Percentiles rank a stretch among this genome's conserved stretches.
Evolutionary conservation across 2,329 filamentous ascomycete genomes (phyloP).

Genomic region (Fusarium graminum): DNA sequence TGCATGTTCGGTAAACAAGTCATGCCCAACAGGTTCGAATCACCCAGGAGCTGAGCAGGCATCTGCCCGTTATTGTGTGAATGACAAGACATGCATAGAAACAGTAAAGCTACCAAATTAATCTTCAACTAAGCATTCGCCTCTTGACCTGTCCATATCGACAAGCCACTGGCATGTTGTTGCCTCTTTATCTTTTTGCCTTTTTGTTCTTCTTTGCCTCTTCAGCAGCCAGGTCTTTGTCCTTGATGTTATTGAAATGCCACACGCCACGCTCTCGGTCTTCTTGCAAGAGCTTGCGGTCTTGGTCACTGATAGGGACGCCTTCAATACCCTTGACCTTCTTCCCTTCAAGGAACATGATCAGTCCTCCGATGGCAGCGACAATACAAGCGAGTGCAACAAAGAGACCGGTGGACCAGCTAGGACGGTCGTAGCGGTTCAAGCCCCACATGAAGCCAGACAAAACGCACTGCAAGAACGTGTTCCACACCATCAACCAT

Average conservation of each 20-base stretch:
- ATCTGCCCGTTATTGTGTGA: constrained; percentile 4
- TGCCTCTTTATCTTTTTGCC: constrained; percentile 32
- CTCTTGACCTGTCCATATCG: neutral
- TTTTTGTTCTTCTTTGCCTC: constrained; percentile 44
- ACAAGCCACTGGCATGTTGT: neutral
- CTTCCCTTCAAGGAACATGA: constrained; percentile 79
- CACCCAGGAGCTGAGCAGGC: constrained; percentile 2
- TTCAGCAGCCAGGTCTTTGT: constrained; percentile 47
- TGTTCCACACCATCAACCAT: constrained; percentile 84
- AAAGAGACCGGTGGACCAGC: constrained; percentile 84
- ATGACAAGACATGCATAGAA: constrained; percentile 5
- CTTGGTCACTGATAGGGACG: constrained; percentile 70
- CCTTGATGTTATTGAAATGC: constrained; percentile 64
- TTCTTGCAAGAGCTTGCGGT: constrained; percentile 62
- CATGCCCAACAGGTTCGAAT: neutral
- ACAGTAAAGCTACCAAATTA: constrained; percentile 4
- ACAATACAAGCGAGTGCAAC: constrained; percentile 80
- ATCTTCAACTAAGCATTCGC: neutral
- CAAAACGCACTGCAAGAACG: constrained; percentile 79
- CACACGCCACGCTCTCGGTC: constrained; percentile 68
- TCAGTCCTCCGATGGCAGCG: constrained; percentile 75
- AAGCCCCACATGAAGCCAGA: constrained; percentile 87
- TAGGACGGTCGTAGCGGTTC: constrained; percentile 78
- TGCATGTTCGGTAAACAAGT: neutral
- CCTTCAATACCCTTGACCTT: constrained; percentile 79